Percentiles rank a stretch among this genome's conserved stretches.
Conservation (phyloP, 73 alveolate genomes). For the Uronychia setigera region DNA sequence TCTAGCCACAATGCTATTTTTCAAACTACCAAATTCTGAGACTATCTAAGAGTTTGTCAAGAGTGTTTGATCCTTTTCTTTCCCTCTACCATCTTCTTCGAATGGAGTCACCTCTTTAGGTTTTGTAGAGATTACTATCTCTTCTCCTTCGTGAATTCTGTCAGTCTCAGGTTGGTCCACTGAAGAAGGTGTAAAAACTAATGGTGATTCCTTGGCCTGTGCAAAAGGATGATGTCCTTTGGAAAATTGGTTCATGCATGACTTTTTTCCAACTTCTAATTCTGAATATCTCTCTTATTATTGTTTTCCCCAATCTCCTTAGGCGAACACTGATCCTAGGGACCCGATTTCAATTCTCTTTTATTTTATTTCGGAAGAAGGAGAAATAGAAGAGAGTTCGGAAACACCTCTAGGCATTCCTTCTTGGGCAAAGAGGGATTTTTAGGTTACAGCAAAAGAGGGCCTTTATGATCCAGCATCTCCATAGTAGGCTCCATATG, state of each 20-base stretch:
- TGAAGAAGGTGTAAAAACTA: background rate
- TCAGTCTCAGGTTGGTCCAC: background rate
- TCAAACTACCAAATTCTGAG: background rate
- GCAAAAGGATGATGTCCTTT: background rate
- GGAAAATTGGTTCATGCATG: background rate
- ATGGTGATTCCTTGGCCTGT: background rate
- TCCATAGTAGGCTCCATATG: no score
- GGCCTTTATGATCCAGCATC: no score
- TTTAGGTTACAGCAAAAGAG: no score
- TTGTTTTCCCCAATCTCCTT: background rate
- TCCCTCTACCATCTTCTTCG: no score
- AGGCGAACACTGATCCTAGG: background rate
- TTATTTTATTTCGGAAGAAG: background rate
- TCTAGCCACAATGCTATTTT: background rate
- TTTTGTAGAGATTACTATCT: no score
- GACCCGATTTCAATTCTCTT: background rate
- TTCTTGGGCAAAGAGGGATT: no score
- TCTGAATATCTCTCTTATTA: background rate
- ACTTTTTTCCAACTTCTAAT: background rate
- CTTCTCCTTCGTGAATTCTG: background rate
- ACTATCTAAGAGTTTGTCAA: background rate
- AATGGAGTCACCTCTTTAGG: background rate
- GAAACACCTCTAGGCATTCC: no score
- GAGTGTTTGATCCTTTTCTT: background rate
- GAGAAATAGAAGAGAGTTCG: background rate